Base-by-base conservation (phyloP, 306 rosid species). In the Chamaecrista fasciculata region DNA sequence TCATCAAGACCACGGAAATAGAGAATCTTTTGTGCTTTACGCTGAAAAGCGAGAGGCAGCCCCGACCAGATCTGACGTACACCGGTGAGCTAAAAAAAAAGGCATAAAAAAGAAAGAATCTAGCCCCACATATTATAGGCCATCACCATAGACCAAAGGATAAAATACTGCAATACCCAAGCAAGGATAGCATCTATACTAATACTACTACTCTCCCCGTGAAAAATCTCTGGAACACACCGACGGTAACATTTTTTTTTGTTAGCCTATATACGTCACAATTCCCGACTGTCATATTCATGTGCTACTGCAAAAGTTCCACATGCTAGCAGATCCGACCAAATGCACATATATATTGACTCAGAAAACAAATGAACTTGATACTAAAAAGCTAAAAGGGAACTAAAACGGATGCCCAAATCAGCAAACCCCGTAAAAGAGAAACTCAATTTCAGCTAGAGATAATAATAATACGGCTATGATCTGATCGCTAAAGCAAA, bases 11-110 rank as follows among this genome's bases (percentile, higher is more conserved):
- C 80, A 50, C 65, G 59, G 73, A 83, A 39, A 50, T 62, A 69
- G 53, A 76, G 89, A 85, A 79, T 81, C 88, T 82, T 70, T 79
- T 61, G 85, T 66, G 73, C 85, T 82, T 81, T 87, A 84, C 84
- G 85, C 91, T 75, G 57, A 65, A 83, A 81, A 86, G 91, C 55
- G 71, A 75, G 76, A 72, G 67, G 43, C 56, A 73, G 67, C 43
- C 63, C 63, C 68, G 50, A 71, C 81, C 64, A 74, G 70, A 63
- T 74, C 85, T 75, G 78, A 75, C 46, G 60, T 73, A 52, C 78
- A 62, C 87, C 75, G 73, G 53, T 39, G 58, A 43, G 55, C 15
- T 36, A 20, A 59, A 80, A 70, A 57, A 58, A 70, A 57, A 58
- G 53, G 64, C 71, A 60, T 36, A 19, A 50, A 69, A 68, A 69